Evolutionary conservation across 1,284 basidiomycete genomes (phyloP).

Genomic region (Kalmanozyma brasiliensis): DNA sequence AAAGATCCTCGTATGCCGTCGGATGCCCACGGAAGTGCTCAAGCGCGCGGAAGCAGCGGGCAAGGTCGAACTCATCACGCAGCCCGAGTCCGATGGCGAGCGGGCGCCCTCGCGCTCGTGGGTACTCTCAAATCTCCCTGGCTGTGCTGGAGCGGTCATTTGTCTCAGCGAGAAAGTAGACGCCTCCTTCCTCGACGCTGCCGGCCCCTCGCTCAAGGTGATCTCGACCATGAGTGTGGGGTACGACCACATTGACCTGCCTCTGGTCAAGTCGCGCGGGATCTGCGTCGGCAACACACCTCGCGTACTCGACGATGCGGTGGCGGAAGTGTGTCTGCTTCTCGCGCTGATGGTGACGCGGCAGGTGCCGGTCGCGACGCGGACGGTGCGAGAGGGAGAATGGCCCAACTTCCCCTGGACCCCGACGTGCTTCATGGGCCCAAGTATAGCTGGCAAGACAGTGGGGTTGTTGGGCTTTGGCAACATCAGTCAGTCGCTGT

Average conservation of each 20-base stretch:
- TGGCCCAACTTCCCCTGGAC: conserved; percentile 80
- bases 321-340: conserved; percentile 89
- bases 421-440: conserved; percentile 77
- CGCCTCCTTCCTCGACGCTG: conserved; percentile 54
- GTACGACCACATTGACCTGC: conserved; percentile 80
- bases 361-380: conserved; percentile 75
- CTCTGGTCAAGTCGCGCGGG: conserved; percentile 74
- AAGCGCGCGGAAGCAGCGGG: conserved; percentile 26
- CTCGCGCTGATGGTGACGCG: conserved; percentile 89
- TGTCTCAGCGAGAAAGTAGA: conserved; percentile 81
- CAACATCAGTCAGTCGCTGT: conserved; percentile 71
- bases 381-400: conserved; percentile 76
- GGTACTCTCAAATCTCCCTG: conserved; percentile 79
- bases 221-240: conserved; percentile 81
- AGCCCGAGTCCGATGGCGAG: conserved; percentile 73
- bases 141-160: conserved; percentile 76
- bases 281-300: conserved; percentile 90
- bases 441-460: conserved; percentile 74
- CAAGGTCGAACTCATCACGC: conserved; percentile 72
- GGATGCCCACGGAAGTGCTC: conserved; percentile 38
- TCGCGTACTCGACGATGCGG: conserved; percentile 86
- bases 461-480: conserved; percentile 94
- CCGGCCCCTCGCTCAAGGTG: conserved; percentile 74
- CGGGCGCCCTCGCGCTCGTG: conserved; percentile 72
- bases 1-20: conserved; percentile 34